These are phyloP conservation scores for Acer yangbiense DNA, from an alignment of 345 rosid species.

Conservation along the genomic window DNA sequence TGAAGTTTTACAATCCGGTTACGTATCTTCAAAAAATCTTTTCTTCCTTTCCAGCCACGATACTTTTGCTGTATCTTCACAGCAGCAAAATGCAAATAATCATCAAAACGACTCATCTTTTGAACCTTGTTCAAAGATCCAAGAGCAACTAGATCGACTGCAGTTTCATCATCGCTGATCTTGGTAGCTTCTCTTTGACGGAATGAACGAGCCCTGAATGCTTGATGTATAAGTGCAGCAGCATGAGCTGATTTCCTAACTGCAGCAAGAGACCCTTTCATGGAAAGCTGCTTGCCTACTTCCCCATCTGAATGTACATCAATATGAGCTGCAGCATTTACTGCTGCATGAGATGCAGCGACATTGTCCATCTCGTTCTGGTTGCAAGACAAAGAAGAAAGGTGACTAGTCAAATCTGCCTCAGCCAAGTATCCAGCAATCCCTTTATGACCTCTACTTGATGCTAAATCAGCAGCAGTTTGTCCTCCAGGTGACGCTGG, in stretches of 20 bases:
- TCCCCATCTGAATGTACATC: slow-evolving; percentile 17
- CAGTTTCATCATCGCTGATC: slow-evolving; percentile 29
- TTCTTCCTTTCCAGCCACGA: slow-evolving; percentile 72
- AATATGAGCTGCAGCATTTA: slow-evolving; percentile 26
- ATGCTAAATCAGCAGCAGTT: slow-evolving; percentile 67
- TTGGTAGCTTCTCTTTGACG: slow-evolving; percentile 39
- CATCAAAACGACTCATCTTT: slow-evolving; percentile 49
- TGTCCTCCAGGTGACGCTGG: slow-evolving; percentile 58
- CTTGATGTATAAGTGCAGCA: slow-evolving; percentile 61
- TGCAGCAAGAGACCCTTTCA: slow-evolving; percentile 66
- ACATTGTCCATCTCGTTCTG: slow-evolving; percentile 22
- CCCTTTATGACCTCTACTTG: slow-evolving; percentile 65
- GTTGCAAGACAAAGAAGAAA: slow-evolving; percentile 41
- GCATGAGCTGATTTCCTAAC: slow-evolving; percentile 62
- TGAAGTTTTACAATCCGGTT: slow-evolving; percentile 61
- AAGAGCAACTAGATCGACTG: slow-evolving; percentile 48
- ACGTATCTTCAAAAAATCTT: slow-evolving; percentile 55
- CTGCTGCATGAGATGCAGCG: slow-evolving; percentile 28
- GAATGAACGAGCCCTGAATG: slow-evolving; percentile 47
- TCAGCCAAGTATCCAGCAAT: slow-evolving; percentile 68
- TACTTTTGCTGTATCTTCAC: slow-evolving; percentile 59
- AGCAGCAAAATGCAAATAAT: slow-evolving; percentile 65
- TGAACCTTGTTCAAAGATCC: slow-evolving; percentile 41
- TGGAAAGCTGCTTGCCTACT: slow-evolving; percentile 39
- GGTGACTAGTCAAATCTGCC: slow-evolving; percentile 46